phyloP scores from a whole-genome alignment of 2,329 filamentous ascomycete species.

The Neofusicoccum umdonicola region DNA sequence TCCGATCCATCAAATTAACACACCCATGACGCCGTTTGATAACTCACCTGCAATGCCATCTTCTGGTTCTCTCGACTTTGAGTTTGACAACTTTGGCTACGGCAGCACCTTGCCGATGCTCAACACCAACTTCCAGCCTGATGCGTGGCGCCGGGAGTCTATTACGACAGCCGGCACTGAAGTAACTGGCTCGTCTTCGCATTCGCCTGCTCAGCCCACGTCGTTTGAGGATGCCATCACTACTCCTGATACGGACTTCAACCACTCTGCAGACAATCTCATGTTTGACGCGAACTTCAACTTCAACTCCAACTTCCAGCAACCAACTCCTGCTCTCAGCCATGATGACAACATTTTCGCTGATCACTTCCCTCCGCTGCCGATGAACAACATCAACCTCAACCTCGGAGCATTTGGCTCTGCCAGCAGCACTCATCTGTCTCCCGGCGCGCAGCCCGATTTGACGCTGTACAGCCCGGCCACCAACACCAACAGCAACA shows the following conservation, averaged over 20 bases:
- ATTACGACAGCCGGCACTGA: conserved; percentile 34
- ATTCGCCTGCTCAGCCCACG: conserved; percentile 41
- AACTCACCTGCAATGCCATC: conserved; percentile 39
- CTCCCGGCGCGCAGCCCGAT: conserved; percentile 66
- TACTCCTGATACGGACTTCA: conserved; percentile 51
- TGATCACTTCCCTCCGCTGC: conserved; percentile 16
- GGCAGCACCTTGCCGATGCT: not conserved
- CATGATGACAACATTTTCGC: conserved; percentile 37
- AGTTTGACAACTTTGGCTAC: conserved; percentile 19
- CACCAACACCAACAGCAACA: conserved; percentile 47
- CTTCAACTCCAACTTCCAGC: conserved; percentile 53
- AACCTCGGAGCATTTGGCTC: not conserved
- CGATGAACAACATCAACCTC: not conserved
- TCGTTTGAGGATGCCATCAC: conserved; percentile 45
- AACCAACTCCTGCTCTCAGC: conserved; percentile 50
- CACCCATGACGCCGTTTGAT: conserved; percentile 38
- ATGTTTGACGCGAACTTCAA: conserved; percentile 61
- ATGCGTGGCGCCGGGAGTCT: conserved; percentile 38
- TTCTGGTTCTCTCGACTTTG: conserved; percentile 32
- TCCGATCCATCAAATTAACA: conserved; percentile 25
- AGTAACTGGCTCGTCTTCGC: conserved; percentile 39
- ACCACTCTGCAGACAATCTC: conserved; percentile 55
- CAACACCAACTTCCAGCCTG: conserved; percentile 22
- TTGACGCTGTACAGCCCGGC: conserved; percentile 68
- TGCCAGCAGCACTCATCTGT: conserved; percentile 55